phyloP scores from a whole-genome alignment of 2,329 filamentous ascomycete genomes.

The Fusarium falciforme region DNA sequence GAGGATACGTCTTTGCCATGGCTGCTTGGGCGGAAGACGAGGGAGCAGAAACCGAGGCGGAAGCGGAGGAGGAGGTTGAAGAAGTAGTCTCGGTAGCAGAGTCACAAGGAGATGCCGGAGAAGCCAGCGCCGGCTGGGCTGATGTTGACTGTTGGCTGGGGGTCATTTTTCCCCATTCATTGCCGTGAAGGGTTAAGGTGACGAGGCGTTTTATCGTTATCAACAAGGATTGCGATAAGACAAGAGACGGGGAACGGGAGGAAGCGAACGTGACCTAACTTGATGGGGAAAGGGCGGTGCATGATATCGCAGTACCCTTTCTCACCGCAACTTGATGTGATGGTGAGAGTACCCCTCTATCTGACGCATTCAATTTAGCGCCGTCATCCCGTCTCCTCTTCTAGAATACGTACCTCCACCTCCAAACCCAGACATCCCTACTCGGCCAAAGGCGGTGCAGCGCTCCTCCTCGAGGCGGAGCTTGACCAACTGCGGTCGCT shows the following conservation, averaged over 20 bases:
- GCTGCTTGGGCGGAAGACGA: conserved; percentile 13
- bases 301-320: conserved; percentile 26
- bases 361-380: conserved; percentile 16
- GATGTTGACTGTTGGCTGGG: conserved; percentile 39
- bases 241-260: conserved; percentile 32
- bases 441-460: conserved; percentile 17
- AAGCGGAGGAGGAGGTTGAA: conserved; percentile 12
- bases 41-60: conserved; percentile 14
- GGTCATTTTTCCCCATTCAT: conserved; percentile 38
- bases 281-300: conserved; percentile 3
- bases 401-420: conserved; percentile 24
- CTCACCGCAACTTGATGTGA: neutral
- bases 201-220: conserved; percentile 32
- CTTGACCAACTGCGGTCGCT: conserved; percentile 50
- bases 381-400: conserved; percentile 15
- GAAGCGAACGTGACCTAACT: conserved; percentile 32
- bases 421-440: conserved; percentile 25
- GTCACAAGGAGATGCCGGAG: conserved; percentile 35
- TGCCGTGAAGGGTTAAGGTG: conserved; percentile 26
- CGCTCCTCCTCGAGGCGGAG: conserved; percentile 50
- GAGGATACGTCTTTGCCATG: conserved; percentile 70
- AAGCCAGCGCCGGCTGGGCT: conserved; percentile 39
- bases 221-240: conserved; percentile 36
- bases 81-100: conserved; percentile 15
- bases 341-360: conserved; percentile 25